Conservation (phyloP, 2,329 filamentous ascomycete species). For the Alternaria postmessia region DNA sequence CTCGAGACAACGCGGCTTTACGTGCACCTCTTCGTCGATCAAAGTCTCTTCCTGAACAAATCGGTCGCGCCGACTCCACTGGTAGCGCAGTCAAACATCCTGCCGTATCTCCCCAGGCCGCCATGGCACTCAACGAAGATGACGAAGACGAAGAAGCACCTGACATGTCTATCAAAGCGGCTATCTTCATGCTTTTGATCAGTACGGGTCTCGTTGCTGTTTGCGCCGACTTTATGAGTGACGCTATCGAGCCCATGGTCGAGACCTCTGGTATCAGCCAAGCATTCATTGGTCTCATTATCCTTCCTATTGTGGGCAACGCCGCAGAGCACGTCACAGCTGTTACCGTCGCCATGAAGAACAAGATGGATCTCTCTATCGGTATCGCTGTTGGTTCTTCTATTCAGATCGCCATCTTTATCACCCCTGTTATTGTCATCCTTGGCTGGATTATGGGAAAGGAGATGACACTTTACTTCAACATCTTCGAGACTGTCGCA, state of each 20-base stretch:
- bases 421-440: constrained; percentile 78
- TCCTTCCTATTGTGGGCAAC: constrained; percentile 84
- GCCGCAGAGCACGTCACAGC: constrained; percentile 84
- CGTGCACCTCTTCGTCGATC: constrained; percentile 41
- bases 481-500: constrained; percentile 70
- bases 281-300: constrained; percentile 81
- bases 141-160: constrained; percentile 44
- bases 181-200: constrained; percentile 63
- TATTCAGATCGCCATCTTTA: constrained; percentile 81
- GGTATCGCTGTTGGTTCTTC: constrained; percentile 81
- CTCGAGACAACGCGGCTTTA: constrained; percentile 19
- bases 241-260: constrained; percentile 74
- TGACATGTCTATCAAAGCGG: constrained; percentile 65
- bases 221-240: constrained; percentile 76
- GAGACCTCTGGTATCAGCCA: constrained; percentile 67
- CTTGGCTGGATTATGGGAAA: constrained; percentile 81
- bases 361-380: constrained; percentile 86
- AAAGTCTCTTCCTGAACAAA: constrained; percentile 48
- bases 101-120: constrained; percentile 28
- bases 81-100: constrained; percentile 27
- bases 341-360: constrained; percentile 80
- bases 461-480: constrained; percentile 72
- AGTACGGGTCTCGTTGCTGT: constrained; percentile 67
- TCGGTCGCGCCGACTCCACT: constrained; percentile 37
- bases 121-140: constrained; percentile 26